Conservation (phyloP, 371 early-diverging fungal species). For the Mortierella polycephala region DNA sequence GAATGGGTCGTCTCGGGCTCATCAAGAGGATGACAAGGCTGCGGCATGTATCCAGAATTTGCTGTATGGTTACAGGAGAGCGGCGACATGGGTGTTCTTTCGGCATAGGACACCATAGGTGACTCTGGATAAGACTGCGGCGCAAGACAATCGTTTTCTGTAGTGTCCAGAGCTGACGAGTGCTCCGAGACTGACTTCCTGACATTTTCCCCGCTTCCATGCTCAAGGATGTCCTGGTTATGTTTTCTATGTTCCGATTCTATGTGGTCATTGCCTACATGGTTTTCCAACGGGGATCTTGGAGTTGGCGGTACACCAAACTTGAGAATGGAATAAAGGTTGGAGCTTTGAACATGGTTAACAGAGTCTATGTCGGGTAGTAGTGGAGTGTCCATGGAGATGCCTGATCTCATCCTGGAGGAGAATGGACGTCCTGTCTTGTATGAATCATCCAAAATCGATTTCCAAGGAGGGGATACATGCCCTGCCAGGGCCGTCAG, state of each 20-base stretch:
- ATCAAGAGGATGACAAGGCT: conserved; percentile 2
- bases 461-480: too few relatives aligned
- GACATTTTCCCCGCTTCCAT: too few relatives aligned
- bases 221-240: too few relatives aligned
- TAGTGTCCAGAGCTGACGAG: too few relatives aligned
- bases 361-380: not conserved
- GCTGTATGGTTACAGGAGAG: conserved; percentile 11
- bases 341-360: too few relatives aligned
- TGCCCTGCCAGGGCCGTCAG: not conserved
- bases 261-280: too few relatives aligned
- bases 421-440: not conserved
- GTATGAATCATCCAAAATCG: not conserved
- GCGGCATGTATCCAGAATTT: conserved; percentile 29
- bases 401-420: not conserved
- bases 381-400: not conserved
- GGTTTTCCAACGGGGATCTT: too few relatives aligned
- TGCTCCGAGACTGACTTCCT: too few relatives aligned
- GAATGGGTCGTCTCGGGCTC: not conserved
- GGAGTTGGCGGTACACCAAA: too few relatives aligned
- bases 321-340: too few relatives aligned
- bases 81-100: conserved; percentile 17
- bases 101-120: not conserved
- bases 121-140: not conserved
- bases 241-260: too few relatives aligned
- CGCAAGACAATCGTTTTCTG: not conserved